Base-by-base conservation (phyloP, 306 rosid genomes). In the Fragaria ananassa region DNA sequence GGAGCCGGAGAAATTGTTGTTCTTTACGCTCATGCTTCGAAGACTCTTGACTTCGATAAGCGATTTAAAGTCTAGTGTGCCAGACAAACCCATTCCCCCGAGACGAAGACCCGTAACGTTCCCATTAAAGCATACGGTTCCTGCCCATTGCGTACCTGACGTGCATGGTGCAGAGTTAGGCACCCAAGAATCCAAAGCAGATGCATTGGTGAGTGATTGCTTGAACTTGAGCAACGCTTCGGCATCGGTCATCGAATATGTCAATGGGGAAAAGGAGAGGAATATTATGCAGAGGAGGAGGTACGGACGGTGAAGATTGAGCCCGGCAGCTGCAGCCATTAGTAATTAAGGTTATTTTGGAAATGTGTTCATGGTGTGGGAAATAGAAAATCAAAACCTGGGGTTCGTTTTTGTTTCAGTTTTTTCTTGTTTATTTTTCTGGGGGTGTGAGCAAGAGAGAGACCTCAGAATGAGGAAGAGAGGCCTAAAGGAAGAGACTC, bases 141-240 rank as follows among this genome's bases (percentile, higher is more conserved):
- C 97, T 1, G 62, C 77, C 97, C 97, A 91, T 58, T 78, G 76
- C 2, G 66, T 45, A 0, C 74, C 68, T 44, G 72, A 72, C 2
- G 45, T 8, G 31, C 94, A 91, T 19, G 97, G 97, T 0, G 23
- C 4, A 15, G 90, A 47, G 44, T 35, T 73, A 12, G 70, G 41
- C 13, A 81, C 79, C 97, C 97, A 91, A 60, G 75, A 77, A 12
- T 31, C 25, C 34, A 89, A 83, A 19, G 85, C 78, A n/a, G 34
- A 42, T 1, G 83, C 56, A 18, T 86, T 75, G 7, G 88, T 75
- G 12, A 91, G 85, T 1, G 93, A 85, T 2, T 35, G 69, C 67
- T 89, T 91, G 74, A 91, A 80, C 39, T 61, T 82, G 27, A 91
- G 42, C 81, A 91, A 75, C 1, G 97, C 92, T 66, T 91, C 91